A percentile compares a stretch with the other conserved stretches of the same genome.
These are phyloP conservation scores for Flaveria robusta DNA, from an alignment of 129 eudicot species.

Conservation along the genomic window DNA sequence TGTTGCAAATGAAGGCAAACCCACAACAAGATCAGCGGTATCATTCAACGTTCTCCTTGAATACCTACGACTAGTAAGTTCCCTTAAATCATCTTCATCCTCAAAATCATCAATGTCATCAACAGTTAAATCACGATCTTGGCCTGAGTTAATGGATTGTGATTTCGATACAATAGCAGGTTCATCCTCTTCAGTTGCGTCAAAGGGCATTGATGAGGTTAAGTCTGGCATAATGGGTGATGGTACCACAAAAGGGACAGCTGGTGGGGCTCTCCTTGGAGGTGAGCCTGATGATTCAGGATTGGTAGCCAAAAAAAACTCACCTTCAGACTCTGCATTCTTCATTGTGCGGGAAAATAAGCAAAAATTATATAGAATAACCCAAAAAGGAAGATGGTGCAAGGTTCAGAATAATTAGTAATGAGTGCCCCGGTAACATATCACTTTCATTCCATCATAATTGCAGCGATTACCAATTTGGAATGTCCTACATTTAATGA, in stretches of 20 bases:
- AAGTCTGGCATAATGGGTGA: conserved; percentile 59
- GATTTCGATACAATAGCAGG: conserved; percentile 47
- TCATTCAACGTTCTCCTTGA: conserved; percentile 86
- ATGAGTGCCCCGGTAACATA: conserved; percentile 9
- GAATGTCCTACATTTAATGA: conserved; percentile 6
- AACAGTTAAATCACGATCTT: conserved; percentile 71
- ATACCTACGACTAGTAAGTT: conserved; percentile 68
- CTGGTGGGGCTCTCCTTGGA: conserved; percentile 82
- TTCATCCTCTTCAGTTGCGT: conserved; percentile 65
- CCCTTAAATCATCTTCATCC: conserved; percentile 77
- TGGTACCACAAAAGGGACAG: conserved; percentile 59
- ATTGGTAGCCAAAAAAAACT: conserved; percentile 82
- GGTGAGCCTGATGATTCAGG: conserved; percentile 90
- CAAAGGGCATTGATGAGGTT: conserved; percentile 58
- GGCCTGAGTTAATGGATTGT: conserved; percentile 62
- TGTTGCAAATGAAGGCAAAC: conserved; percentile 81
- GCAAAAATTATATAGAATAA: conserved; percentile 19
- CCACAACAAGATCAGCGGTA: conserved; percentile 74
- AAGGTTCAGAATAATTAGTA: conserved; percentile 29
- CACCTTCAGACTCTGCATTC: conserved; percentile 73
- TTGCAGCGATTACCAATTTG: conserved; percentile 5
- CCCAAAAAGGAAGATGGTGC: conserved; percentile 17
- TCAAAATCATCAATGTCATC: conserved; percentile 97
- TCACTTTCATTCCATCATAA: conserved; percentile 1
- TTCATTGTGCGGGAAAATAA: conserved; percentile 46